Conservation (phyloP, 306 rosid genomes). For the Glycine tomentella region DNA sequence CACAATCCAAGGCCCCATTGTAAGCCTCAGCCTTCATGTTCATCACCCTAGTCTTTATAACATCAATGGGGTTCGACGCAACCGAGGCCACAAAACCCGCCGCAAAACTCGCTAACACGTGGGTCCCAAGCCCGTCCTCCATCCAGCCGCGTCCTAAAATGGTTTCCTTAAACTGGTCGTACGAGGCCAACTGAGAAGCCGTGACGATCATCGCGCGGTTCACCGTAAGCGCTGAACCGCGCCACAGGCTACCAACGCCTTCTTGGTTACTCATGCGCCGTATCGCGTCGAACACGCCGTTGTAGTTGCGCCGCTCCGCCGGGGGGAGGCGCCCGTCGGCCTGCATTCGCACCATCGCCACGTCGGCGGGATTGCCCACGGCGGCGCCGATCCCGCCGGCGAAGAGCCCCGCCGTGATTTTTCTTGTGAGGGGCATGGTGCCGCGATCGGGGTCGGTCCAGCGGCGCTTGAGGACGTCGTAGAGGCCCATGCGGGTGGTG, state of each 20-base stretch:
- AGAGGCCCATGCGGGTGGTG: constrained; percentile 89
- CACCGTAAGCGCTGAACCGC: constrained; percentile 86
- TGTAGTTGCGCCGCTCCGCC: constrained; percentile 71
- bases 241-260: constrained; percentile 81
- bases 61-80: constrained; percentile 92
- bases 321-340: constrained; percentile 86
- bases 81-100: constrained; percentile 93
- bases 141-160: constrained; percentile 63
- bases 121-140: constrained; percentile 78
- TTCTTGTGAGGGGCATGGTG: constrained; percentile 52
- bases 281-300: constrained; percentile 77
- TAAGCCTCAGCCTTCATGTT: constrained; percentile 79
- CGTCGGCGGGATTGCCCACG: constrained; percentile 88
- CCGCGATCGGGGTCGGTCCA: constrained; percentile 70
- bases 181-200: constrained; percentile 87
- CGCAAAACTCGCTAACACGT: constrained; percentile 83
- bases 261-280: constrained; percentile 65
- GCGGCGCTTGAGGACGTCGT: constrained; percentile 67
- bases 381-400: constrained; percentile 87
- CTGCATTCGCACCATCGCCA: constrained; percentile 94
- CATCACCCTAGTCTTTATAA: constrained; percentile 93
- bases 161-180: constrained; percentile 78
- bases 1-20: constrained; percentile 85
- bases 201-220: constrained; percentile 96
- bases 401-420: constrained; percentile 67